phyloP scores from a whole-genome alignment of 1,139 yeast genomes.

The Geotrichum fermentans region DNA sequence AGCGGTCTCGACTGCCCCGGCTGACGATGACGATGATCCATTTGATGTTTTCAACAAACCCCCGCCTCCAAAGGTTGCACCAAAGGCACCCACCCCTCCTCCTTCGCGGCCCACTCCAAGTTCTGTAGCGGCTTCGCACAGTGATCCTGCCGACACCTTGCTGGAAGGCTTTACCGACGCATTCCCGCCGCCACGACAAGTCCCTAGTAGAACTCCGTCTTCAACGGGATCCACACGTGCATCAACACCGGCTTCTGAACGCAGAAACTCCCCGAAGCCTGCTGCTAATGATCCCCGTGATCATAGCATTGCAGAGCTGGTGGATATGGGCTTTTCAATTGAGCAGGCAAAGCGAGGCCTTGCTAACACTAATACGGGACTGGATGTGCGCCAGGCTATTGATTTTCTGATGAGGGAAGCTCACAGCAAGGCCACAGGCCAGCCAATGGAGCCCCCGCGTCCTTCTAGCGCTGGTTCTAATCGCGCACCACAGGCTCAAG shows the following conservation, averaged over 20 bases:
- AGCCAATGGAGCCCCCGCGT: conserved; percentile 18
- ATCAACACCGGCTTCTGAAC: conserved; percentile 12
- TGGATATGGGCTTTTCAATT: conserved; percentile 74
- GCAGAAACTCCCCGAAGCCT: conserved; percentile 5
- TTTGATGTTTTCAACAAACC: conserved; percentile 37
- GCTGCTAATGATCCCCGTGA: conserved; percentile 40
- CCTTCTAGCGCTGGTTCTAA: conserved; percentile 8
- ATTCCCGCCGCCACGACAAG: conserved; percentile 17
- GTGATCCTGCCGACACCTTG: conserved; percentile 6
- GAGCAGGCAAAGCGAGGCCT: conserved; percentile 62
- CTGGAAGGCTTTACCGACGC: conserved; percentile 19
- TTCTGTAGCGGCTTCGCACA: conserved; percentile 8
- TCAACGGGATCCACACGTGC: conserved; percentile 3
- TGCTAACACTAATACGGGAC: conserved; percentile 48
- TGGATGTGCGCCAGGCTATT: conserved; percentile 62
- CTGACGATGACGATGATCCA: conserved; percentile 29
- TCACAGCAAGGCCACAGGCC: conserved; percentile 38
- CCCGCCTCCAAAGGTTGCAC: conserved; percentile 18
- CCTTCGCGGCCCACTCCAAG: conserved; percentile 1
- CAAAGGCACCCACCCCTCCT: conserved; percentile 10
- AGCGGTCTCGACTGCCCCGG: conserved; percentile 6
- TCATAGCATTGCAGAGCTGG: conserved; percentile 58
- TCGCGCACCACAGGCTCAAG: conserved; percentile 27
- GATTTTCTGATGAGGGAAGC: conserved; percentile 61
- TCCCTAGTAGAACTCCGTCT: conserved; percentile 14